Conservation (phyloP, 768 basidiomycete species). For the Suillus placidus region DNA sequence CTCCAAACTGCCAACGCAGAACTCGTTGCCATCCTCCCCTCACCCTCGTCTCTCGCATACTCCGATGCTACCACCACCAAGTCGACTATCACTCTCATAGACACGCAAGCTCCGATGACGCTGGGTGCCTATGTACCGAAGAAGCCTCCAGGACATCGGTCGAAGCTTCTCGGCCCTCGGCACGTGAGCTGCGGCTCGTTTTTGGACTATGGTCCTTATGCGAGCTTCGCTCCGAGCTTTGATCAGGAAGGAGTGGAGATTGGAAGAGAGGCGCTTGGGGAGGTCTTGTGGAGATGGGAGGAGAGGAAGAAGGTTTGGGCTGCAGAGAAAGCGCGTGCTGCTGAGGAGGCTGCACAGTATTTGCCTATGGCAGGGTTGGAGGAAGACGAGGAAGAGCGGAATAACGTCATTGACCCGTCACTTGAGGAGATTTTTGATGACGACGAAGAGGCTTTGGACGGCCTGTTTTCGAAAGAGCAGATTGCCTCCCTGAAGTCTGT, state of each 20-base stretch:
- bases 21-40: conserved; percentile 72
- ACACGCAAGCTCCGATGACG: conserved; percentile 37
- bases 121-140: conserved; percentile 60
- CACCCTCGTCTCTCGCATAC: conserved; percentile 44
- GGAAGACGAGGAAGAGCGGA: conserved; percentile 6
- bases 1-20: conserved; percentile 71
- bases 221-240: conserved; percentile 79
- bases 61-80: conserved; percentile 31
- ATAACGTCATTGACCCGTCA: conserved; percentile 18
- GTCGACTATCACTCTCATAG: conserved; percentile 11
- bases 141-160: conserved; percentile 43
- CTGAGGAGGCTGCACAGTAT: conserved; percentile 13
- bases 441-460: conserved; percentile 49
- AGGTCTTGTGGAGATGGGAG: conserved; percentile 56
- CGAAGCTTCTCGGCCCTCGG: conserved; percentile 51
- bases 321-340: conserved; percentile 30
- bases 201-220: conserved; percentile 75
- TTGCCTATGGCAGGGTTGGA: conserved; percentile 17
- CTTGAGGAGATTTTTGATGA: conserved; percentile 23
- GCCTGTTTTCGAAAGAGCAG: conserved; percentile 59
- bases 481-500: conserved; percentile 59
- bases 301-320: conserved; percentile 40
- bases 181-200: conserved; percentile 66
- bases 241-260: conserved; percentile 78
- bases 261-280: conserved; percentile 61